Evolutionary conservation across 2,329 filamentous ascomycete species (phyloP).

Genomic region (Aureobasidium sp.): DNA sequence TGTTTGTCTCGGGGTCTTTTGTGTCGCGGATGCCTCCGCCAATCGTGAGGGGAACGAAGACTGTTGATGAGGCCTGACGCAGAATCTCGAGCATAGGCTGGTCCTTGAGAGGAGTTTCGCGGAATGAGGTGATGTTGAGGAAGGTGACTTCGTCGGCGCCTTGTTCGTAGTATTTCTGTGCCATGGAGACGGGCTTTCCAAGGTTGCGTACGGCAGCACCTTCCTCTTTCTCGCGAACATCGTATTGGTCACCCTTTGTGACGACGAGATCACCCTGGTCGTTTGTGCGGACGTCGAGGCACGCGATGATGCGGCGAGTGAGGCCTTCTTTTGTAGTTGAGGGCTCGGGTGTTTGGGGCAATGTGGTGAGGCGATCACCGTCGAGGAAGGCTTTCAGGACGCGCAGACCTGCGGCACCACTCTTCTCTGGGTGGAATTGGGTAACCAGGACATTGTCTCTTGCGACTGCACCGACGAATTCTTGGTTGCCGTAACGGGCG

Average conservation of each 20-base stretch:
- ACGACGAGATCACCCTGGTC: conserved; percentile 93
- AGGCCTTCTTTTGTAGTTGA: conserved; percentile 55
- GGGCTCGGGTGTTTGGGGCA: conserved; percentile 37
- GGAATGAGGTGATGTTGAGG: conserved; percentile 96
- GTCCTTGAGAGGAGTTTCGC: conserved; percentile 87
- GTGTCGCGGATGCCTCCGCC: conserved; percentile 94
- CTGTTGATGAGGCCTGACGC: conserved; percentile 74
- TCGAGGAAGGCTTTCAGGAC: conserved; percentile 80
- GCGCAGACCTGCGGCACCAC: conserved; percentile 77
- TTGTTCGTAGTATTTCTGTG: conserved; percentile 87
- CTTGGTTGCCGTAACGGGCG: conserved; percentile 77
- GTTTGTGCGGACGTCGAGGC: conserved; percentile 90
- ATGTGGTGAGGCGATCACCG: conserved; percentile 53
- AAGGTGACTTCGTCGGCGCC: conserved; percentile 97
- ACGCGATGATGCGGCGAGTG: conserved; percentile 90
- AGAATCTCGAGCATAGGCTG: conserved; percentile 94
- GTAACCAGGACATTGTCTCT: conserved; percentile 81
- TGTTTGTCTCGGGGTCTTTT: conserved; percentile 73
- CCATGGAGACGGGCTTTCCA: conserved; percentile 94
- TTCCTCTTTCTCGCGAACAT: conserved; percentile 80
- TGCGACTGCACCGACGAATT: conserved; percentile 85
- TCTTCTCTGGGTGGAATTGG: conserved; percentile 98
- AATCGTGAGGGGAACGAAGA: conserved; percentile 93
- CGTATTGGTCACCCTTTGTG: conserved; percentile 97
- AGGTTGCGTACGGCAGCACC: conserved; percentile 74